Evolutionary conservation across 257 asterid genomes (phyloP), one percentile per base, ranked within the genome.

Genomic region (Scutellaria minor): DNA sequence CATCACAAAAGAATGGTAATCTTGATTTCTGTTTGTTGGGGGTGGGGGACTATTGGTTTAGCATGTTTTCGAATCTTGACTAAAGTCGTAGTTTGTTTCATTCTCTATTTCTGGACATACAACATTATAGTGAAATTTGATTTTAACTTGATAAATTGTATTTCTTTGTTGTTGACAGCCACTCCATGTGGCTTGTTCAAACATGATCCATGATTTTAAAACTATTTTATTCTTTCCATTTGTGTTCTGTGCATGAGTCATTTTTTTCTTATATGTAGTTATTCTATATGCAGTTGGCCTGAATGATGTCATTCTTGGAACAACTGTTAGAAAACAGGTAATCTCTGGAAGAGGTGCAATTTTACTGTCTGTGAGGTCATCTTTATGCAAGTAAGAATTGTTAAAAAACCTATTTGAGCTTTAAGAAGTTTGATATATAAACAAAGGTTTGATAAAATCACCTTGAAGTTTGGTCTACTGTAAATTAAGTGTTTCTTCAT

Each of bases 311-410:
- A 78, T 89, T 75, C 97, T 91, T 65, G 97, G 97, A 70, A 91
- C 93, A 75, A 89, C 91, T 12, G 99, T 96, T 68, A 84, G 97
- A 81, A 94, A 94, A 88, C 96, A 91, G 87, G 99, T 97, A 44
- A 89, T 97, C 46, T 91, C 99, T 72, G 84, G 89, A 48, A 94
- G 91, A 83, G 99, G 99, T 62, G 90, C 97, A 12, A 50, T 84
- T 42, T 87, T 74, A 72, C 96, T 90, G 77, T 86, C 96, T 68
- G 89, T 96, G 0, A 90, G 89, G 85, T 80, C 97, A 46, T 84
- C 89, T 74, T 70, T 91, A 77, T 91, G 99, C 97, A 89, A 94
- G 99, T 94, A 84, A 81, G 85, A 15, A 74, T 64, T 6, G 41
- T 66, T 70, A 42, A 52, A 37, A 31, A 37, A 31, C 5, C 37